Base-by-base conservation (phyloP, 495 filamentous ascomycete species). In the Penicillium coffeae region DNA sequence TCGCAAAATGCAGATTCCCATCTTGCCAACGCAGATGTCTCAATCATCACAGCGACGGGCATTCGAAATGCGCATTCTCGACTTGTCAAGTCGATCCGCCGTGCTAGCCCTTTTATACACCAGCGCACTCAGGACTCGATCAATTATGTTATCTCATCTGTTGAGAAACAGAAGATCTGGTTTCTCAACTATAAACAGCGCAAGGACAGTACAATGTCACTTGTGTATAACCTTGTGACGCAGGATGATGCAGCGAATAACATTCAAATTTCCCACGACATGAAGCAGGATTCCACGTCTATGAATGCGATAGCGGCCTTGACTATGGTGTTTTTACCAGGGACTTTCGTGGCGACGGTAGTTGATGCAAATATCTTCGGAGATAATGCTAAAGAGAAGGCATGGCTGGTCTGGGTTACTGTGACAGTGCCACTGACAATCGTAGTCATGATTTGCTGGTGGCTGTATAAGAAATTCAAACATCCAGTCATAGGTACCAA, bases 301-400 rank as follows among this genome's bases (percentile, higher is more conserved):
- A 81, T 80, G 77, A 78, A 73, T 49, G 72, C 70, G 22, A 73
- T 82, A 20, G 76, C 78, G 8, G 62, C 71, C 3, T 54, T 81
- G 21, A 76, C 78, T 18, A 78, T 81, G 75, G 56, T 73, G 12
- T 79, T 81, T 52, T 50, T 81, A 2, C 77, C 77, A 0, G 76
- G 73, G 0, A 80, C 71, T 12, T 79, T 80, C 36, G 42, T 39
- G 3, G 55, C 51, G 9, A 48, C 42, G 3, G 12, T 52, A 1
- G 44, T 52, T 6, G 44, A 34, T 4, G 45, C 50, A 13, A 44
- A 33, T 3, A 34, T 52, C 19, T 52, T 52, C 21, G 49, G 49
- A 8, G 38, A 14, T 7, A 25, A 36, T 3, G 25, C 46, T 21
- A 3, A 8, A 20, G 27, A 35, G 8, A 42, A 42, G 38, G 27